A percentile compares a stretch with the other conserved stretches of the same genome.
Evolutionary conservation across 306 rosid species (phyloP).

Genomic region (Sophora flavescens): DNA sequence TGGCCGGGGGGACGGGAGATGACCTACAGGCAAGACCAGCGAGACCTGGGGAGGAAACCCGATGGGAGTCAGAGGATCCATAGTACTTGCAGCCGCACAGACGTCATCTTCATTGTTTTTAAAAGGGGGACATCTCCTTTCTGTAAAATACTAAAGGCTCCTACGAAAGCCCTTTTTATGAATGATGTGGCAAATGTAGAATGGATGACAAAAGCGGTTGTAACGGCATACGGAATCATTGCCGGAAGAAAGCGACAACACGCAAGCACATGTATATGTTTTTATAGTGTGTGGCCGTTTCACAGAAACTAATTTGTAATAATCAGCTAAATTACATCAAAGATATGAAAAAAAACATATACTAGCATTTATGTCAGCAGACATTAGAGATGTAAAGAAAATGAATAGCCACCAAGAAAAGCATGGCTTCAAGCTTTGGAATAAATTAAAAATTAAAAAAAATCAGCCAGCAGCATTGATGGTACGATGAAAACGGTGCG

Average conservation of each 20-base stretch:
- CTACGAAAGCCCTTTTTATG: not conserved
- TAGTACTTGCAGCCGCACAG: too few species aligned
- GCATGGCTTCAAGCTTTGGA: constrained; percentile 10
- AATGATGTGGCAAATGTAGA: not conserved
- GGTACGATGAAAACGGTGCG: not conserved
- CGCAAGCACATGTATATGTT: not conserved
- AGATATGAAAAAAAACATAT: constrained; percentile 19
- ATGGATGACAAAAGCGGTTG: not conserved
- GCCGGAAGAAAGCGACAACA: not conserved
- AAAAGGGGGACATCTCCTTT: not conserved
- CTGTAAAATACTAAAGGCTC: not conserved
- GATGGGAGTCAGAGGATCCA: too few species aligned
- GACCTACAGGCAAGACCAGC: not conserved
- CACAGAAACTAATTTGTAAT: not conserved
- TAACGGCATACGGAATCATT: not conserved
- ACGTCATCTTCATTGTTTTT: too few species aligned
- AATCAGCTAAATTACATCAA: constrained; percentile 11
- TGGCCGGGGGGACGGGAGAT: not conserved
- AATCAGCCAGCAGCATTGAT: constrained; percentile 1
- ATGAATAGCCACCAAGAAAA: not conserved
- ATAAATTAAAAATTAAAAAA: not conserved
- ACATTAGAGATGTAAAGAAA: not conserved
- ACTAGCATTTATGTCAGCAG: not conserved
- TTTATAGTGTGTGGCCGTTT: not conserved
- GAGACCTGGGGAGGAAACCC: not conserved